Base-by-base conservation (phyloP, 495 filamentous ascomycete genomes). In the Xylaria intraflava region DNA sequence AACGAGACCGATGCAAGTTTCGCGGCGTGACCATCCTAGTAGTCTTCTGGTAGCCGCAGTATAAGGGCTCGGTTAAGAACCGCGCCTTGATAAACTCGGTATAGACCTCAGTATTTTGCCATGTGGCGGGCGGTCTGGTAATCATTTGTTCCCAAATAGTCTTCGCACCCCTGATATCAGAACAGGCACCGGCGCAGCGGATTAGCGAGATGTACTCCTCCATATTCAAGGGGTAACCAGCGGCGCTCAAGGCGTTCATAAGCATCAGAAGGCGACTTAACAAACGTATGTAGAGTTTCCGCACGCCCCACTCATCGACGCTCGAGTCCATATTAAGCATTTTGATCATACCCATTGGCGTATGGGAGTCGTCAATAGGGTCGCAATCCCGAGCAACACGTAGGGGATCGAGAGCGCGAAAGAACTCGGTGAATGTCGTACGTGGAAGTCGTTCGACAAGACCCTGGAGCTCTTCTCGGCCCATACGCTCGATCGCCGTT, bases 371-470 rank as follows among this genome's bases (percentile, higher is more conserved):
- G 16, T 45, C 51, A 5, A 62, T 47, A 10, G 60, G 45, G 33
- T 72, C 71, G 9, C 53, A 45, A n/a, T 66, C 49, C 7, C 19
- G 54, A 11, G 63, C 57, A 8, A 62, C 41, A 23, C 43, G 31
- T 0, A 70, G 14, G 0, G 71, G 70, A 44, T 74, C 70, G 10
- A 74, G 44, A 10, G 57, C 59, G 7, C 66, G 62, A 30, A 74
- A 51, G 2, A 74, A 57, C 29, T 72, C 69, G 11, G 67, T 72
- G 49, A 74, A 68, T 2, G 62, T 65, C 3, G 64, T 62, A 26
- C 59, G 53, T 2, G 70, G 69, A 5, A 73, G 44, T 0, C 26
- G 30, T 22, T 38, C 48, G 14, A 59, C 17, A 22, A 49, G 49
- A 8, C 62, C 29, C 7, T 56, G 54, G 11, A 60, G 22, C 1